Evolutionary conservation across 495 filamentous ascomycete genomes (phyloP).

Genomic region (Trichoderma orchidacearum): DNA sequence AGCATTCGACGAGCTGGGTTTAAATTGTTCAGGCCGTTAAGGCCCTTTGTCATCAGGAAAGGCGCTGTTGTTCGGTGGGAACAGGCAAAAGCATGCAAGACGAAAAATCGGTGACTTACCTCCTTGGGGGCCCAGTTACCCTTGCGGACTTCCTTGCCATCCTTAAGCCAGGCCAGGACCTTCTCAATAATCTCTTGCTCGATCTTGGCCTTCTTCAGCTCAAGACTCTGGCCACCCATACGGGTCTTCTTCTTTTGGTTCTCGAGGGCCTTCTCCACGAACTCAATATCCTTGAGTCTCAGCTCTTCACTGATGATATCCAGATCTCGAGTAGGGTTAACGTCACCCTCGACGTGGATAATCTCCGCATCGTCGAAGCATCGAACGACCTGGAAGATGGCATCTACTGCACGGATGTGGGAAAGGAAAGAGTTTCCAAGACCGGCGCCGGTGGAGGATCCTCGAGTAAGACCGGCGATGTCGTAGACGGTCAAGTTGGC

Average conservation of each 20-base stretch:
- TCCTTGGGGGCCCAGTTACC: constrained; percentile 87
- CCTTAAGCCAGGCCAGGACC: constrained; percentile 66
- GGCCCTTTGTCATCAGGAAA: constrained; percentile 96
- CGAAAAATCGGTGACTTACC: constrained; percentile 45
- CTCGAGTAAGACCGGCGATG: constrained; percentile 93
- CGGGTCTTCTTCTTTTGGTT: constrained; percentile 81
- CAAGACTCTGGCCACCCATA: constrained; percentile 86
- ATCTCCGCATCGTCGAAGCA: constrained; percentile 99
- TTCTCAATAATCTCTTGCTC: constrained; percentile 88
- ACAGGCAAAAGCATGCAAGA: constrained; percentile 2
- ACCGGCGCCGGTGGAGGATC: constrained; percentile 93
- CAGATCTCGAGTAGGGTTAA: constrained; percentile 85
- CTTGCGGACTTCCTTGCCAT: constrained; percentile 85
- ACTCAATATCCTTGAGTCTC: constrained; percentile 97
- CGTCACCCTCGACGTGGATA: constrained; percentile 98
- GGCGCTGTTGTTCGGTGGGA: constrained; percentile 6
- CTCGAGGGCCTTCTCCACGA: constrained; percentile 89
- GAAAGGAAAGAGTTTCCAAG: constrained; percentile 97
- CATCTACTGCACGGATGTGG: constrained; percentile 97
- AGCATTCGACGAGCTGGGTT: constrained; percentile 99
- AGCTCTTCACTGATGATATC: constrained; percentile 96
- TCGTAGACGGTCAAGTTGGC: constrained; percentile 98
- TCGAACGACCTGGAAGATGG: constrained; percentile 98
- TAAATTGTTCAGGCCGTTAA: constrained; percentile 68
- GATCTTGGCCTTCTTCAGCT: constrained; percentile 95